A percentile compares a stretch with the other conserved stretches of the same genome.
These are phyloP conservation scores for Arabidopsis hybrid DNA, from an alignment of 441 rosid genomes.

Conservation along the genomic window DNA sequence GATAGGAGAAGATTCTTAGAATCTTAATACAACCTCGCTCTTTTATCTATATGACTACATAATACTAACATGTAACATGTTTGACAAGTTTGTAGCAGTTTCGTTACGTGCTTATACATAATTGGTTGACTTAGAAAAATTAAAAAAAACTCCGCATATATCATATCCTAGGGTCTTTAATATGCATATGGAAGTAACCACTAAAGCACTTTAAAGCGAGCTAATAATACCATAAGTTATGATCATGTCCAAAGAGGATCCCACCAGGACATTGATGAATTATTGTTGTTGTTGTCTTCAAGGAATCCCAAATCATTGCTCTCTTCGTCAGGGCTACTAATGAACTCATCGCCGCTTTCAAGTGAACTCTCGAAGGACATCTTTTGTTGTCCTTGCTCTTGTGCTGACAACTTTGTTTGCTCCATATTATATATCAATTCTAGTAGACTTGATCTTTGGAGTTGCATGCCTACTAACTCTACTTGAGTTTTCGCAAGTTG, in stretches of 20 bases:
- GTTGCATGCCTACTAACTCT: slow-evolving; percentile 60
- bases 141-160: slow-evolving; percentile 20
- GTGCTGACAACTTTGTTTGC: slow-evolving; percentile 44
- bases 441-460: slow-evolving; percentile 63
- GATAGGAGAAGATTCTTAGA: slow-evolving; percentile 45
- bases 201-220: slow-evolving; percentile 45
- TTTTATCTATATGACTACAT: slow-evolving; percentile 31
- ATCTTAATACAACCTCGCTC: slow-evolving; percentile 38
- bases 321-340: slow-evolving; percentile 51
- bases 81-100: slow-evolving; percentile 32
- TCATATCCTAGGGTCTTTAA: slow-evolving; percentile 39
- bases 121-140: slow-evolving; percentile 37
- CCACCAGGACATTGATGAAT: slow-evolving; percentile 56
- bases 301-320: slow-evolving; percentile 57
- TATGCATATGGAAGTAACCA: slow-evolving; percentile 46
- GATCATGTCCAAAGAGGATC: slow-evolving; percentile 79
- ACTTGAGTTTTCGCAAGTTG: slow-evolving; percentile 77
- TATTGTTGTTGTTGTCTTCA: slow-evolving; percentile 56
- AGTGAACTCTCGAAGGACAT: slow-evolving; percentile 45
- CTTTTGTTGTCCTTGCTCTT: slow-evolving; percentile 42
- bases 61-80: slow-evolving; percentile 37
- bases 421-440: slow-evolving; percentile 54
- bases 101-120: slow-evolving; percentile 38
- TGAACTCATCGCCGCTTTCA: slow-evolving; percentile 53
- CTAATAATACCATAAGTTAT: slow-evolving; percentile 42